Evolutionary conservation across 2,329 filamentous ascomycete species (phyloP).

Genomic region (Tolypocladium capitatum): DNA sequence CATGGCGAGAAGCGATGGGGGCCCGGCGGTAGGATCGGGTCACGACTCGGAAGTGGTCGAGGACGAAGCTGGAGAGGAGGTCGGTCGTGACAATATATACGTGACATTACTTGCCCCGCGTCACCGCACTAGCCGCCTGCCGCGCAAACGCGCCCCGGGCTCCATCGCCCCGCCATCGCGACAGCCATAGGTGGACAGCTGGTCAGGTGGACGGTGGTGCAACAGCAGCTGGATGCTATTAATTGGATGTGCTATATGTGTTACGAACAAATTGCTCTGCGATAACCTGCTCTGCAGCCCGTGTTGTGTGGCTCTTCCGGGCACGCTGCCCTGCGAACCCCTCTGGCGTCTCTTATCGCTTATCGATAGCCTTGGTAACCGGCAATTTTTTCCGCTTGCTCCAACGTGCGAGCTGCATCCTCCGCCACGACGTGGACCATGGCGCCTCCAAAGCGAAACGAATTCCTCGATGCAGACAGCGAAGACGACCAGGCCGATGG

Average conservation of each 20-base stretch:
- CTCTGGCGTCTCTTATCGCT: not conserved
- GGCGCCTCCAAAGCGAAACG: conserved; percentile 56
- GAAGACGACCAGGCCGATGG: conserved; percentile 43
- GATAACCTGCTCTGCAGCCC: not conserved
- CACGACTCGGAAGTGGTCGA: not conserved
- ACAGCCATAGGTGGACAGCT: not conserved
- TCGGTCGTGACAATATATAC: no score
- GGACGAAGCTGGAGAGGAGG: conserved; percentile 1
- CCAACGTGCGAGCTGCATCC: not conserved
- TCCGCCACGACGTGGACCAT: conserved; percentile 25
- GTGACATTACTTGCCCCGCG: conserved; percentile 2
- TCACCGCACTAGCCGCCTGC: conserved; percentile 2
- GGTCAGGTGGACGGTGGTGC: not conserved
- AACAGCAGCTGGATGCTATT: not conserved
- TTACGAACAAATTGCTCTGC: not conserved
- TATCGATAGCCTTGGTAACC: not conserved
- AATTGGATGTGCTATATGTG: not conserved
- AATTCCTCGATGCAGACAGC: conserved; percentile 54
- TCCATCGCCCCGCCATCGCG: conserved; percentile 1
- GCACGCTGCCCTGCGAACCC: not conserved
- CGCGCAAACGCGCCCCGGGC: conserved; percentile 3
- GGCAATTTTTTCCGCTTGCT: conserved; percentile 2
- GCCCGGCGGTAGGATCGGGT: no score
- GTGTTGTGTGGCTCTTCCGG: not conserved
- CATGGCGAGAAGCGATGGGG: conserved; percentile 28